phyloP scores from a whole-genome alignment of 495 filamentous ascomycete species.

The Talaromyces stipitatus region DNA sequence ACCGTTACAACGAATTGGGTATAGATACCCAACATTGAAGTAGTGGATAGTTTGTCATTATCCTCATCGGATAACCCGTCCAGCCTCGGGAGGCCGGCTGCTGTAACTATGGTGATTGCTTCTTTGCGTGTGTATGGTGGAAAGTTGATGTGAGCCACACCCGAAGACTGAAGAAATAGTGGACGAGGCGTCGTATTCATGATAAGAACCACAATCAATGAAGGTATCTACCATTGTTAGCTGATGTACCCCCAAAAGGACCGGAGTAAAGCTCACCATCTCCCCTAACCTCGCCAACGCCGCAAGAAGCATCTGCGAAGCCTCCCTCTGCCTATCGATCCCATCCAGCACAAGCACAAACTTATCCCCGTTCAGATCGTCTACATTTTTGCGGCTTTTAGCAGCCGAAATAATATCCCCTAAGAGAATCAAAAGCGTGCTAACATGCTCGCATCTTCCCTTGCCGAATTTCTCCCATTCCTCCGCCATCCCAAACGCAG shows the following conservation, averaged over 20 bases:
- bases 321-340: conserved; percentile 82
- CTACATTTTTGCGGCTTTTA: conserved; percentile 9
- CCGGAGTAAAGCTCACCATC: conserved; percentile 44
- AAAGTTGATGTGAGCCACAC: conserved; percentile 76
- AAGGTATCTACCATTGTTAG: conserved; percentile 56
- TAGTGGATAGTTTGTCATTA: conserved; percentile 8
- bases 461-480: conserved; percentile 36
- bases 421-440: conserved; percentile 63
- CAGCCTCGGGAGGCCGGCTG: conserved; percentile 28
- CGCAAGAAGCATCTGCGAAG: conserved; percentile 71
- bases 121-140: conserved; percentile 77
- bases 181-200: conserved; percentile 61
- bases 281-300: conserved; percentile 73
- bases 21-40: conserved; percentile 18
- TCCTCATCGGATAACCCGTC: conserved; percentile 21
- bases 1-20: conserved; percentile 35
- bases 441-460: conserved; percentile 68
- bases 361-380: conserved; percentile 30
- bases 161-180: conserved; percentile 60
- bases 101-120: conserved; percentile 62
- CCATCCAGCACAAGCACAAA: conserved; percentile 85
- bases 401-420: conserved; percentile 37
- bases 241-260: background rate
- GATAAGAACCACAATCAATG: conserved; percentile 70
- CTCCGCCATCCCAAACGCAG: conserved; percentile 28